Base-by-base conservation (phyloP, 257 asterid species). In the Avicennia marina region DNA sequence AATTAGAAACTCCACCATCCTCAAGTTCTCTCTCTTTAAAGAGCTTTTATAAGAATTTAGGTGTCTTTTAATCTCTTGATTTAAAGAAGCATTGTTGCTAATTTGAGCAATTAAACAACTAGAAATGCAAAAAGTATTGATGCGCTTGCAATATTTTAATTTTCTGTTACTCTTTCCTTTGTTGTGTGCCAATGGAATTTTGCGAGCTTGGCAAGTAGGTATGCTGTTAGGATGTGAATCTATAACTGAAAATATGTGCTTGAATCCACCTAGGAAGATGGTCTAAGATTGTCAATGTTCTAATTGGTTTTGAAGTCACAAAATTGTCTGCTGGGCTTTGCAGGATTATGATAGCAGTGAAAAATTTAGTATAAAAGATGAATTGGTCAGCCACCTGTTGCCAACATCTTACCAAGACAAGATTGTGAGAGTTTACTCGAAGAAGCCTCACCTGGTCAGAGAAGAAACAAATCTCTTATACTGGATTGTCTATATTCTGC, bases 351-450 rank as follows among this genome's bases (percentile, higher is more conserved):
- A 77, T 2, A 79, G 82, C 74, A 49, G 7, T 26, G 84, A 68
- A 47, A 84, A 78, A 45, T 70, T 75, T 42, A 60, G 44, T 11
- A 64, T 86, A 56, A 56, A 60, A 27, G 84, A 86, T 39, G 82
- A 75, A 24, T 63, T 50, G 45, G 71, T 86, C 72, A 90, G 97
- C 72, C 96, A 90, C 67, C 71, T 86, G 81, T 81, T 90, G 61
- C 97, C 97, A 9, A 60, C 84, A 2, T 83, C 71, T 58, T 89
- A 69, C 78, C 95, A 83, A 77, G 97, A 89, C 67, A 72, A 66
- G 88, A 83, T 89, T 46, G 97, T 89, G 63, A 76, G 97, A 71
- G 94, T 84, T 19, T 86, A 86, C 74, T 65, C 95, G 72, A 89
- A 72, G 72, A 78, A 89, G 57, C 85, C 93, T 47, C 62, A 75